A percentile compares a stretch with the other conserved stretches of the same genome.
phyloP scores from a whole-genome alignment of 805 yeast species.

The Ogataea nakhonphanomensis region DNA sequence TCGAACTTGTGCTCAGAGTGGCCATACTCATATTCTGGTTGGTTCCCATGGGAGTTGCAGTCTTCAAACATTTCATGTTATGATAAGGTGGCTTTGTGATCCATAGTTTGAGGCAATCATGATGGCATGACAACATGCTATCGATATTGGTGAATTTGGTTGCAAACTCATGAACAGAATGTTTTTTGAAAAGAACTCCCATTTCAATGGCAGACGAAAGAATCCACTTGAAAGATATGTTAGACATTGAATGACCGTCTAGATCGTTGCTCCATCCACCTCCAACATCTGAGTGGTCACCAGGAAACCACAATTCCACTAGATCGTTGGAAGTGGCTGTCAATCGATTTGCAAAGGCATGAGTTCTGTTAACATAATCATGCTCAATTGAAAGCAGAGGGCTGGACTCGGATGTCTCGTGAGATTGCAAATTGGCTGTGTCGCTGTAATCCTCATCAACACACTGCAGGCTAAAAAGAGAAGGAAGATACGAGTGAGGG shows the following conservation, averaged over 20 bases:
- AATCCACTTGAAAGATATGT: slow-evolving; percentile 60
- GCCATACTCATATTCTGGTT: too few species aligned
- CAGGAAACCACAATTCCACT: slow-evolving; percentile 64
- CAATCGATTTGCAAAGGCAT: slow-evolving; percentile 20
- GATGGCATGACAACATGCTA: slow-evolving; percentile 46
- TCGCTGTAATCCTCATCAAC: slow-evolving; percentile 10
- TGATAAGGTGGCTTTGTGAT: slow-evolving; percentile 17
- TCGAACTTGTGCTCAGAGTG: too few species aligned
- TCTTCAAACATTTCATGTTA: background rate
- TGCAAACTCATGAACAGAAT: slow-evolving; percentile 40
- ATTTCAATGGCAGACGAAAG: slow-evolving; percentile 47
- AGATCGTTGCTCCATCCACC: slow-evolving; percentile 59
- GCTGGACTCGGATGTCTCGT: background rate
- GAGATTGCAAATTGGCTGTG: background rate
- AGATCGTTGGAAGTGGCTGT: slow-evolving; percentile 31
- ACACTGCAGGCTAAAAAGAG: slow-evolving; percentile 15
- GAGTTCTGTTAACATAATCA: slow-evolving; percentile 13
- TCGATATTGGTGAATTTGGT: slow-evolving; percentile 36
- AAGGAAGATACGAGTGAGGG: slow-evolving; percentile 39
- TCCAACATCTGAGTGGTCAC: slow-evolving; percentile 67
- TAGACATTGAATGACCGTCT: slow-evolving; percentile 43
- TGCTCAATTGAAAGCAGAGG: slow-evolving; percentile 5
- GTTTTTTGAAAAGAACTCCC: slow-evolving; percentile 47
- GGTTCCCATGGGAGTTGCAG: background rate
- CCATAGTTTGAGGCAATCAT: slow-evolving; percentile 44